Evolutionary conservation across 352 stramenopile genomes (phyloP), one percentile per base, ranked within the genome.

Genomic region (Phytopythium cucurbitacearum): DNA sequence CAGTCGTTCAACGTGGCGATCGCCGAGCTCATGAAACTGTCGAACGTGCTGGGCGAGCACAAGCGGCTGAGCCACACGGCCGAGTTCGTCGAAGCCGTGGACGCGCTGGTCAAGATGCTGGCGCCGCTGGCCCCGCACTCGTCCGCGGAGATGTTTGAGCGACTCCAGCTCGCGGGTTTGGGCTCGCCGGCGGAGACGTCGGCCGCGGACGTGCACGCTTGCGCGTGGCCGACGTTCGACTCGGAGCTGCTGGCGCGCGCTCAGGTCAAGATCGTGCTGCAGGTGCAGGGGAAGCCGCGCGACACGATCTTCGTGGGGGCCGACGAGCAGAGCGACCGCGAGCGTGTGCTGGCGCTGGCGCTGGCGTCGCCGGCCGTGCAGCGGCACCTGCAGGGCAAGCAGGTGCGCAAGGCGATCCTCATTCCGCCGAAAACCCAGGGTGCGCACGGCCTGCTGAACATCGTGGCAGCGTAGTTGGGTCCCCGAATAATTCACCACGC

Each of bases 21-120:
- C 57, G 86, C 86, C 6, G 85, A 96, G 64, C 75, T 96, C 11
- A 96, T 96, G 86, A 96, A 96, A 72, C 73, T 96, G 21, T 92
- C 83, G 28, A 96, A 96, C 56, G 40, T 73, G 38, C 66, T 96
- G 51, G 78, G 76, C 42, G 76, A 92, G 32, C 52, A 61, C 39
- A 69, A 73, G 39, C 47, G 52, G 33, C 41, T 75, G 15, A 42
- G 64, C 28, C 64, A 78, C 11, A 71, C 77, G 36, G 40, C 41
- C 8, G 68, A 60, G 15, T 94, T 84, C 56, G 66, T 75, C 44
- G 60, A 86, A 40, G 59, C 72, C 11, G 51, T 94, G n/a, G 60
- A 64, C 21, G 68, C 67, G 4, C 62, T 94, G 47, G 66, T 92
- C 48, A 75, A 76, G 53, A 94, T 94, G 85, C 60, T 94, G 40